phyloP scores from a whole-genome alignment of 176 grass and related monocot species.

The Oryza longistaminata region DNA sequence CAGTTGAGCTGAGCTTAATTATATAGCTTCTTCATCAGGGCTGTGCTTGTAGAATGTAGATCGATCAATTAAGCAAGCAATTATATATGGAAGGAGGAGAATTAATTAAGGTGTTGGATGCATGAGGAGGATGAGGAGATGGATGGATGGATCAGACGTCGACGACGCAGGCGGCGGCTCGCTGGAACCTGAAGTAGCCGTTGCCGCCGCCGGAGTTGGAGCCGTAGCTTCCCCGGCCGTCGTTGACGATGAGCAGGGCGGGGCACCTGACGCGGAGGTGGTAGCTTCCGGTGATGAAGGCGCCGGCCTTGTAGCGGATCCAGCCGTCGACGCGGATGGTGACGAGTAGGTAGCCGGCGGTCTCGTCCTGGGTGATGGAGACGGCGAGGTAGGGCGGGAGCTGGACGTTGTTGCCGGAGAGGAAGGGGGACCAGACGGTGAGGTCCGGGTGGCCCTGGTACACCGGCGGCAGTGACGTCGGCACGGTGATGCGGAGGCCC shows the following conservation, averaged over 20 bases:
- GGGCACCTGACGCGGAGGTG: constrained; percentile 68
- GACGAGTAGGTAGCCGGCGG: constrained; percentile 65
- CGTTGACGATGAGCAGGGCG: constrained; percentile 61
- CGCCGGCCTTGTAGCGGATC: constrained; percentile 64
- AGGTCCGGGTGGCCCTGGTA: constrained; percentile 70
- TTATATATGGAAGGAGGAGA: not conserved
- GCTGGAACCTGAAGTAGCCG: constrained; percentile 62
- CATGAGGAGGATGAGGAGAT: not conserved
- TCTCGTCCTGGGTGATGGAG: constrained; percentile 51
- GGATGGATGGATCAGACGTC: constrained; percentile 40
- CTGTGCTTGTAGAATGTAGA: not conserved
- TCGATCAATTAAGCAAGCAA: too few relatives aligned
- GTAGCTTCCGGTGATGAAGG: constrained; percentile 54
- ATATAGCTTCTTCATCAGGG: too few relatives aligned
- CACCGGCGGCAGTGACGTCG: constrained; percentile 50
- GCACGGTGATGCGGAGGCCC: constrained; percentile 55
- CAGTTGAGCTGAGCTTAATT: not conserved
- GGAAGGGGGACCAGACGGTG: constrained; percentile 66
- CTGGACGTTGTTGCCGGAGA: constrained; percentile 50
- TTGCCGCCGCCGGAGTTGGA: constrained; percentile 41
- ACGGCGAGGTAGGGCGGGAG: constrained; percentile 44
- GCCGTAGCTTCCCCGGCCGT: constrained; percentile 27
- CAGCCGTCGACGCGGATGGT: constrained; percentile 53
- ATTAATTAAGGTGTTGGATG: not conserved
- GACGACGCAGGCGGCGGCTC: constrained; percentile 45